Evolutionary conservation across 1,284 basidiomycete genomes (phyloP).

Genomic region (Malassezia brasiliensis): DNA sequence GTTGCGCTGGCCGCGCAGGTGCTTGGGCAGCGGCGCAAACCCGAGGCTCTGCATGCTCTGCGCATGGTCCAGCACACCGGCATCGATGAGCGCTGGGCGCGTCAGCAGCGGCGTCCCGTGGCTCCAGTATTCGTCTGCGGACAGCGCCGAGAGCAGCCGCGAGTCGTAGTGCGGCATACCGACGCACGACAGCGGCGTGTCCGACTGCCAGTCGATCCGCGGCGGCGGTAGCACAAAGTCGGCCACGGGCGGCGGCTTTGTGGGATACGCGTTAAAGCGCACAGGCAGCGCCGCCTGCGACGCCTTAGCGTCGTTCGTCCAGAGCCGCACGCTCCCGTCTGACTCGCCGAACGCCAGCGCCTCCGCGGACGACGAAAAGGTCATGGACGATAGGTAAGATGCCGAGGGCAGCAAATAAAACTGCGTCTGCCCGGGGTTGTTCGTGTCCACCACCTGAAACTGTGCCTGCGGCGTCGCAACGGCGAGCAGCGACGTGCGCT

Average conservation of each 20-base stretch:
- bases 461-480: conserved; percentile 75
- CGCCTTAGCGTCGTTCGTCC: conserved; percentile 60
- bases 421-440: conserved; percentile 59
- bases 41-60: conserved; percentile 78
- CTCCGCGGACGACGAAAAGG: conserved; percentile 73
- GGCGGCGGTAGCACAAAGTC: conserved; percentile 64
- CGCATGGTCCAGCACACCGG: conserved; percentile 65
- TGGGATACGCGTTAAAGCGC: conserved; percentile 74
- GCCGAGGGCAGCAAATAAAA: conserved; percentile 54
- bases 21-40: conserved; percentile 73
- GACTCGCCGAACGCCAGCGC: conserved; percentile 88
- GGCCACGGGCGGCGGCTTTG: conserved; percentile 72
- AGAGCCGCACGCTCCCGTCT: conserved; percentile 72
- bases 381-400: conserved; percentile 69
- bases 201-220: conserved; percentile 65
- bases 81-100: conserved; percentile 61
- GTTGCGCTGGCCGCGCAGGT: conserved; percentile 71
- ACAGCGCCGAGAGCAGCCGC: conserved; percentile 68
- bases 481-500: conserved; percentile 65
- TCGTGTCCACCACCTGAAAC: conserved; percentile 78
- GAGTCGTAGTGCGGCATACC: conserved; percentile 79
- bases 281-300: conserved; percentile 48
- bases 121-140: conserved; percentile 30
- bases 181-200: conserved; percentile 78
- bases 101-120: conserved; percentile 52